phyloP scores from a whole-genome alignment of 75 land plant genomes.

The Chamaecyparis obtusa region DNA sequence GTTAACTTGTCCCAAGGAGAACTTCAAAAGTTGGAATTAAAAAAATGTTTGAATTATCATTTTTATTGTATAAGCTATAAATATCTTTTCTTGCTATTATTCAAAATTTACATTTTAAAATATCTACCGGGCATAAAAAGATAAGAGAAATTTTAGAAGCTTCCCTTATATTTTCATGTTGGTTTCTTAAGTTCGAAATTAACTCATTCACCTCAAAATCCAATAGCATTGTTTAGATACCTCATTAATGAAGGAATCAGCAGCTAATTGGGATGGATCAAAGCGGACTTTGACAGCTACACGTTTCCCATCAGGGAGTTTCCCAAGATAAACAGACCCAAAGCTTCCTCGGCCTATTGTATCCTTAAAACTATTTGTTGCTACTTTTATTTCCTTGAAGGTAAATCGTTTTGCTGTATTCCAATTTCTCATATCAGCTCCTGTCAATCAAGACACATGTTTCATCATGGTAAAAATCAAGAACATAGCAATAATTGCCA shows the following conservation, averaged over 20 bases:
- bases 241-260: conserved; percentile 68
- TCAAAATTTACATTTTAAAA: no score
- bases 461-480: background rate
- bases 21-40: background rate
- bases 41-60: no score
- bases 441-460: conserved; percentile 21
- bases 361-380: conserved; percentile 69
- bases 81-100: background rate
- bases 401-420: conserved; percentile 42
- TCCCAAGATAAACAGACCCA: conserved; percentile 77
- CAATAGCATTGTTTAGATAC: conserved; percentile 18
- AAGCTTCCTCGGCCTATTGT: conserved; percentile 69
- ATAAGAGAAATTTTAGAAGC: background rate
- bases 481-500: background rate
- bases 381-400: conserved; percentile 59
- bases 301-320: conserved; percentile 55
- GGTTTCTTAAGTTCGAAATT: background rate
- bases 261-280: conserved; percentile 57
- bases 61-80: background rate
- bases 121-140: background rate
- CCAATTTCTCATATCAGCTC: conserved; percentile 35
- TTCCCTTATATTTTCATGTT: background rate
- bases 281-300: conserved; percentile 74
- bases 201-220: background rate
- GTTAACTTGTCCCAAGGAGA: background rate